These are phyloP conservation scores for Colletotrichum trifolii DNA, from an alignment of 2,329 filamentous ascomycete genomes.

Conservation along the genomic window DNA sequence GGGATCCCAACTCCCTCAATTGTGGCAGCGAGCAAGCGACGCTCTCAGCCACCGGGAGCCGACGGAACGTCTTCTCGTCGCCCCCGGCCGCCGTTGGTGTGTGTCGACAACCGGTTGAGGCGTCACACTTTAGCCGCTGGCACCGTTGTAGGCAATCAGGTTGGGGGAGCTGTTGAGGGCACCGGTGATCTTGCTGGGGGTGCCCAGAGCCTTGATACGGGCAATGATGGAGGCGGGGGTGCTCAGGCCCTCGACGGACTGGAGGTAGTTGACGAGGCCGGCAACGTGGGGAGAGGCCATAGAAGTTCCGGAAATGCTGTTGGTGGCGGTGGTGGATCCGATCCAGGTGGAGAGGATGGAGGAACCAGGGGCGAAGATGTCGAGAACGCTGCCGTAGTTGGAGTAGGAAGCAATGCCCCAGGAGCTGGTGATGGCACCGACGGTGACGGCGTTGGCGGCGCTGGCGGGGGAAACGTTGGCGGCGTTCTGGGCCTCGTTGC, in stretches of 20 bases:
- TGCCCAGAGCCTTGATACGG: constrained; percentile 55
- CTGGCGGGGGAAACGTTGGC: constrained; percentile 59
- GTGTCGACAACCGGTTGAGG: not conserved
- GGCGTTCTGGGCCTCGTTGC: constrained; percentile 55
- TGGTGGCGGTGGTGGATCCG: constrained; percentile 52
- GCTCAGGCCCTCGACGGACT: constrained; percentile 52
- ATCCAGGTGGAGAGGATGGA: constrained; percentile 59
- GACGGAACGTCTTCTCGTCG: constrained; percentile 22
- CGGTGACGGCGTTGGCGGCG: constrained; percentile 60
- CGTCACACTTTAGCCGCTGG: constrained; percentile 20
- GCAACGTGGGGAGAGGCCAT: constrained; percentile 72
- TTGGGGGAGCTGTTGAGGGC: constrained; percentile 52
- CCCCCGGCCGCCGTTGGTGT: not conserved
- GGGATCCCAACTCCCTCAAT: constrained; percentile 7
- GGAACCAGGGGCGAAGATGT: constrained; percentile 64
- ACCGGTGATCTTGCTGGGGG: constrained; percentile 50
- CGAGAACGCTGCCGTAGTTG: constrained; percentile 61
- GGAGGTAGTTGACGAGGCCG: constrained; percentile 69
- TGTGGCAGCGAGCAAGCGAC: constrained; percentile 1
- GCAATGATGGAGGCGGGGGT: constrained; percentile 54
- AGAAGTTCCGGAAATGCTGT: constrained; percentile 66
- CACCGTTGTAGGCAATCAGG: constrained; percentile 60
- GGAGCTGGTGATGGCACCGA: constrained; percentile 57
- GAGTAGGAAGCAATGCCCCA: constrained; percentile 57
- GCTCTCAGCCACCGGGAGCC: not conserved